phyloP scores from a whole-genome alignment of 805 yeast species.

The Pichia cabralensis region DNA sequence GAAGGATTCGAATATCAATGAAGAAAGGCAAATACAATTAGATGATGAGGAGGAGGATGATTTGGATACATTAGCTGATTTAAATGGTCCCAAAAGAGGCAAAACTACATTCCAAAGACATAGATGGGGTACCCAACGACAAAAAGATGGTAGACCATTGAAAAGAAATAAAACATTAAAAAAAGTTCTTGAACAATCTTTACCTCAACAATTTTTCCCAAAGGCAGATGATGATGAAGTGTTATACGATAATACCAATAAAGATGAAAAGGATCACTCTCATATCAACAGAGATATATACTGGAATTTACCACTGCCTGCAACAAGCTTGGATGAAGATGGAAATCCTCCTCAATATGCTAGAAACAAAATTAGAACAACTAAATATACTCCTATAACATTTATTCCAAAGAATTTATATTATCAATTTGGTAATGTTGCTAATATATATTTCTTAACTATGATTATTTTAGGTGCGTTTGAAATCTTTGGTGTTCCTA shows the following conservation, averaged over 20 bases:
- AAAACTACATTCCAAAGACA: slow-evolving; percentile 58
- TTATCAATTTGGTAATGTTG: slow-evolving; percentile 79
- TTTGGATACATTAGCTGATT: slow-evolving; percentile 11
- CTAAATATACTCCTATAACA: slow-evolving; percentile 86
- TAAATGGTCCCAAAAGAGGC: slow-evolving; percentile 7
- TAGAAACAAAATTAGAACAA: slow-evolving; percentile 87
- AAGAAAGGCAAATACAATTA: not conserved
- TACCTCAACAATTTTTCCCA: slow-evolving; percentile 14
- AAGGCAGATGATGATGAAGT: slow-evolving; percentile 15
- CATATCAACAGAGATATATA: slow-evolving; percentile 37
- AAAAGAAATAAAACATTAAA: slow-evolving; percentile 50
- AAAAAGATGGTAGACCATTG: slow-evolving; percentile 56
- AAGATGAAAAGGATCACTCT: slow-evolving; percentile 20
- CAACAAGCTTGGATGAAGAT: slow-evolving; percentile 41
- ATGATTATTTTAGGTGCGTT: slow-evolving; percentile 74
- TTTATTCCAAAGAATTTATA: slow-evolving; percentile 79
- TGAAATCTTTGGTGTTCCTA: slow-evolving; percentile 70
- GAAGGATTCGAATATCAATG: slow-evolving; percentile 10
- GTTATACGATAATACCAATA: slow-evolving; percentile 24
- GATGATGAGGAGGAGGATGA: slow-evolving; percentile 8
- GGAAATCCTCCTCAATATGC: slow-evolving; percentile 57
- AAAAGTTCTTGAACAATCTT: slow-evolving; percentile 16
- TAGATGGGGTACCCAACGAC: slow-evolving; percentile 88
- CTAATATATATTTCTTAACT: slow-evolving; percentile 78
- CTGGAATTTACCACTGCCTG: slow-evolving; percentile 54